A percentile compares a stretch with the other conserved stretches of the same genome.
phyloP scores from a whole-genome alignment of 768 basidiomycete species.

The Tylopilus rubrobrunneus region DNA sequence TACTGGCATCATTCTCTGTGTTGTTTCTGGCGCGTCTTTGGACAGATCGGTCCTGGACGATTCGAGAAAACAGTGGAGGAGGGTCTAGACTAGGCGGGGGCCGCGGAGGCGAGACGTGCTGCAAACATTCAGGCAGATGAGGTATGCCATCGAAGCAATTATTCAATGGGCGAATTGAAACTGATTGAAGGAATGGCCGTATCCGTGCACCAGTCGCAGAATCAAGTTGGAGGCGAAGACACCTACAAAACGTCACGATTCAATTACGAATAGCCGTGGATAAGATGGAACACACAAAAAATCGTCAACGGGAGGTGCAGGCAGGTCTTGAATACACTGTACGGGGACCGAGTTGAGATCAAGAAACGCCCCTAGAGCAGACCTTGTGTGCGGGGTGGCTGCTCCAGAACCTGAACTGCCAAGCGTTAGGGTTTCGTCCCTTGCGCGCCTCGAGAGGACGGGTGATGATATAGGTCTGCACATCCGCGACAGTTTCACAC shows the following conservation, averaged over 20 bases:
- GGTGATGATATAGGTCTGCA: slow-evolving; percentile 41
- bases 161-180: slow-evolving; percentile 16
- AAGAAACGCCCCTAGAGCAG: slow-evolving; percentile 21
- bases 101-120: slow-evolving; percentile 25
- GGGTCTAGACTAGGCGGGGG: slow-evolving; percentile 26
- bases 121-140: slow-evolving; percentile 30
- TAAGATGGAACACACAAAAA: slow-evolving; percentile 36
- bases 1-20: background rate
- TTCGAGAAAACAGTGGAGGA: slow-evolving; percentile 47
- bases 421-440: slow-evolving; percentile 43
- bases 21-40: background rate
- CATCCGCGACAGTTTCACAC: slow-evolving; percentile 17
- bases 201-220: slow-evolving; percentile 22
- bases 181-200: slow-evolving; percentile 26
- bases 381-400: slow-evolving; percentile 24
- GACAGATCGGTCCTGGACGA: slow-evolving; percentile 3
- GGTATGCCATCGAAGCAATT: slow-evolving; percentile 12
- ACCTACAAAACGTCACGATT: slow-evolving; percentile 20
- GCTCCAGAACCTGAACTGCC: slow-evolving; percentile 28
- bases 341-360: slow-evolving; percentile 25
- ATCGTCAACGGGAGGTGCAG: slow-evolving; percentile 30
- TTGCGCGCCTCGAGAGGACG: slow-evolving; percentile 42
- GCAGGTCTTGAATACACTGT: slow-evolving; percentile 31
- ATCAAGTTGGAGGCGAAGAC: slow-evolving; percentile 30
- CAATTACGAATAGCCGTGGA: background rate